Base-by-base conservation (phyloP, 257 asterid species). In the Cinchona pubescens region DNA sequence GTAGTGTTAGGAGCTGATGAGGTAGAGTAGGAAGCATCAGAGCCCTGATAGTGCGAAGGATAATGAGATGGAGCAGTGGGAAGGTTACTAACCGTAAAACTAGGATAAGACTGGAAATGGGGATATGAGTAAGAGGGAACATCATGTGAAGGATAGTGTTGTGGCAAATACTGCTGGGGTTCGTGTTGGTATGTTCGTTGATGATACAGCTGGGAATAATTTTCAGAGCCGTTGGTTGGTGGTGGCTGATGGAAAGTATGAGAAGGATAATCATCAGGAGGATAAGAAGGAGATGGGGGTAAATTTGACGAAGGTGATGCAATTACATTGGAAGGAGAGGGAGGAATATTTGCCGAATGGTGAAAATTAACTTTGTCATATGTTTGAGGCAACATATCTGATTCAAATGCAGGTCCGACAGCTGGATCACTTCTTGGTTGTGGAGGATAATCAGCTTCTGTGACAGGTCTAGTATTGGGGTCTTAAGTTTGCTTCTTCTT, bases 41-140 rank as follows among this genome's bases (percentile, higher is more conserved):
- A 16, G 25, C 90, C 87, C 83, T 87, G 96, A 78, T 85, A 79
- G 79, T 85, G 81, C 69, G 97, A 83, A 69, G 98, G 90, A 77
- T 80, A 73, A 63, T 89, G 91, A 51, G 94, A 66, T 70, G 95
- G 96, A 62, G 82, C 90, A 3, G 92, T 35, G 35, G 97, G 94
- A 67, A 92, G 96, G 85, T 88, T 87, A 75, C 87, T 91, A 75
- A 91, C 98, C 0, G 88, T 16, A 83, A 91, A 90, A 82, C 94
- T 91, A 40, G 93, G 96, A 83, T 92, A 91, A 43, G 98, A 86
- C 78, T 89, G 94, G 88, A 91, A 91, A 81, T 92, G 88, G 69
- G 96, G 94, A 64, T 83, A 81, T 2, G 87, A 80, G 75, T 72
- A 76, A 2, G 90, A 43, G 60, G 90, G 79, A 35, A 73, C 71